phyloP scores from a whole-genome alignment of 75 land plant species.

The Azolla pinnata region DNA sequence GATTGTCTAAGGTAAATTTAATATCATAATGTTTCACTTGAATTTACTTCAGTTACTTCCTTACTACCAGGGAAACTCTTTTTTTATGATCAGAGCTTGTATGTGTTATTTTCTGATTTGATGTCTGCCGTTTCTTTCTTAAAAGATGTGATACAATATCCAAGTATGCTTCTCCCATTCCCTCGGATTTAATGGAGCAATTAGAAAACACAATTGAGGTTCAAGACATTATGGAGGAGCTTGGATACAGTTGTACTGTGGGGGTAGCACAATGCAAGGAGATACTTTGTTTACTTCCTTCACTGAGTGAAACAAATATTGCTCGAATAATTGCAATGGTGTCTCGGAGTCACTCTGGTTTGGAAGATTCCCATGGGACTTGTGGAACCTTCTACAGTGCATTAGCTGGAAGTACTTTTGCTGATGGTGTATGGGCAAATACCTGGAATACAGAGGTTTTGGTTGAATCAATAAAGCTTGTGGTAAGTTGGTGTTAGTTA shows the following conservation, averaged over 20 bases:
- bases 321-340: constrained; percentile 60
- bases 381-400: constrained; percentile 50
- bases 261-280: constrained; percentile 62
- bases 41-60: background rate
- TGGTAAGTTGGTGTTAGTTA: constrained; percentile 38
- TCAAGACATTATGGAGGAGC: constrained; percentile 65
- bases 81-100: background rate
- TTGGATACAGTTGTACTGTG: constrained; percentile 86
- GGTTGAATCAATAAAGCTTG: constrained; percentile 57
- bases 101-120: background rate
- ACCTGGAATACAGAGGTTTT: constrained; percentile 79
- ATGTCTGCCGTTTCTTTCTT: background rate
- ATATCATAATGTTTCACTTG: background rate
- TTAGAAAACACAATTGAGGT: constrained; percentile 54
- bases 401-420: constrained; percentile 26
- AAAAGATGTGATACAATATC: constrained; percentile 45
- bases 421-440: constrained; percentile 32
- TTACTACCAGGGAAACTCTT: too few species aligned
- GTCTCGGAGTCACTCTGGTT: constrained; percentile 52
- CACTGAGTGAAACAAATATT: constrained; percentile 46
- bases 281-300: constrained; percentile 48
- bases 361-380: constrained; percentile 50
- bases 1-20: constrained; percentile 44
- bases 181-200: constrained; percentile 42
- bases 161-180: constrained; percentile 25